These are phyloP conservation scores for Lepidium sativum DNA, from an alignment of 345 rosid species.

Conservation along the genomic window DNA sequence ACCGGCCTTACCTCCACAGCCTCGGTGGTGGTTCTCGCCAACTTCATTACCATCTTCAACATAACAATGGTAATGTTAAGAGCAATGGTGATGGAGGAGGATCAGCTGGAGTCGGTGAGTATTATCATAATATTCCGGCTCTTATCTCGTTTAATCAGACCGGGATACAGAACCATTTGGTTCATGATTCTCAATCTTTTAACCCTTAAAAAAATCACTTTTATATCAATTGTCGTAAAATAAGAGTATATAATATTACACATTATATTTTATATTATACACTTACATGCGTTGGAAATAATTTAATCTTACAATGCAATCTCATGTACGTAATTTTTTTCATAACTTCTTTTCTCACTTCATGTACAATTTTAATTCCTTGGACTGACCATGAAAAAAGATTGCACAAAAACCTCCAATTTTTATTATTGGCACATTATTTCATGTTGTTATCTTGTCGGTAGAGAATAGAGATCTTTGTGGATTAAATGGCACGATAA, in stretches of 20 bases:
- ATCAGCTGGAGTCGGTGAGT: constrained; percentile 32
- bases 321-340: background rate
- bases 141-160: constrained; percentile 61
- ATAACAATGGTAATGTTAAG: constrained; percentile 28
- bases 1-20: constrained; percentile 16
- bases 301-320: constrained; percentile 6
- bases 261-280: background rate
- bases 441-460: background rate
- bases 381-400: constrained; percentile 13
- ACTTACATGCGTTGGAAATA: constrained; percentile 1
- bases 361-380: constrained; percentile 4
- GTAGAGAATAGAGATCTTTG: background rate
- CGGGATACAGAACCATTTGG: constrained; percentile 52
- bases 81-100: constrained; percentile 22
- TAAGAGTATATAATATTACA: constrained; percentile 3
- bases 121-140: constrained; percentile 40
- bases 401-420: constrained; percentile 8
- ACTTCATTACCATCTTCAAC: constrained; percentile 31
- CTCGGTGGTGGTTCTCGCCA: constrained; percentile 19
- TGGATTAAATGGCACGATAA: background rate
- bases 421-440: background rate
- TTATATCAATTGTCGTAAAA: background rate
- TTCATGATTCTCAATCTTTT: constrained; percentile 55
- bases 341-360: background rate
- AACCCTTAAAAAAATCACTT: constrained; percentile 33